Evolutionary conservation across 805 yeast species (phyloP), one percentile per base, ranked within the genome.

Genomic region (Hanseniaspora guilliermondii): DNA sequence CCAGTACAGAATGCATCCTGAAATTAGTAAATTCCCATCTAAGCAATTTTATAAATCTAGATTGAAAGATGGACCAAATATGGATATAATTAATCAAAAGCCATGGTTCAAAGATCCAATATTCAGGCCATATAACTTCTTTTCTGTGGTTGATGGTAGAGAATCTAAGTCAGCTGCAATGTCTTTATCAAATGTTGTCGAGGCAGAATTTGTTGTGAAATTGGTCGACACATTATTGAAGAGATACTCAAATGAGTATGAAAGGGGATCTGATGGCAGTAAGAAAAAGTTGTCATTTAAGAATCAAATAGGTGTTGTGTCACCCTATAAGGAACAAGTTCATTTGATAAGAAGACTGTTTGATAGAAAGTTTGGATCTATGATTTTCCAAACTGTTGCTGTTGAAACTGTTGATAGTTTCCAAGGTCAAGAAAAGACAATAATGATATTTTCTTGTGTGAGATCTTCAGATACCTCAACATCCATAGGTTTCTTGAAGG

Each of bases 321-420:
- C 98, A 0, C 98, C 98, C 0, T 93, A 94, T 68, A 87, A 87
- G 61, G 95, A 87, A 60, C 99, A 93, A 64, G 79, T 87, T 40
- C 62, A 73, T 36, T 70, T 75, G 1, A 63, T 93, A 56, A 77
- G 77, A 58, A 73, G 75, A 19, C 66, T 73, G 1, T 91, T 93
- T 62, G 65, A 70, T 6, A 70, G 71, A 16, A 70, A 71, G 53
- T 84, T 76, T 62, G 97, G 97, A 11, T 70, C 70, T 2, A 63
- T 70, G 3, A 83, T 91, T 35, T 65, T 76, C 19, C 74, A 77
- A 32, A 82, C 78, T 53, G 79, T 94, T 48, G 95, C 86, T 64
- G 88, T 93, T 69, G 88, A 89, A 64, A 87, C 99, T 0, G 88
- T 93, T 57, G 99, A 93, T 74, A 98, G 97, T 1, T 93, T 89